Conservation (phyloP, 257 asterid species). For the Fraxinus pennsylvanica region DNA sequence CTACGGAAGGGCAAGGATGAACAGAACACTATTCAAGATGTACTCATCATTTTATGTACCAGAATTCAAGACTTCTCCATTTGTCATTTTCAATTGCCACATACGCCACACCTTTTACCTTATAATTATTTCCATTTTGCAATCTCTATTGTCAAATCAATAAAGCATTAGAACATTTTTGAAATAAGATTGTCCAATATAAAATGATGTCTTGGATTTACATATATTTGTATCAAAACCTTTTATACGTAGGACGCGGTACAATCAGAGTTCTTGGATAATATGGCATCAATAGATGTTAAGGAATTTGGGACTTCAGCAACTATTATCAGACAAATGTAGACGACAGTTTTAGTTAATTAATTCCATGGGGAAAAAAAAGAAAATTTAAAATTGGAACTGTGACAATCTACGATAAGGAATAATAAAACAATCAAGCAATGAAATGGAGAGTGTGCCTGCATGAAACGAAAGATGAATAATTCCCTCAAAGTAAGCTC, state of each 20-base stretch:
- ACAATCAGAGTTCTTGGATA: background rate
- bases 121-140: slow-evolving; percentile 1
- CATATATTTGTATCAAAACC: background rate
- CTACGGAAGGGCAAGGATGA: background rate
- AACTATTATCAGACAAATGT: background rate
- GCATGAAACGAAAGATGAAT: slow-evolving; percentile 86
- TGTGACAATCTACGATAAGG: background rate
- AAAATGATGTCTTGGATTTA: background rate
- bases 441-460: slow-evolving; percentile 53
- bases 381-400: too few species aligned
- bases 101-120: background rate
- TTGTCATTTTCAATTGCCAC: background rate
- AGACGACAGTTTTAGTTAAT: background rate
- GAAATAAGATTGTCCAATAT: background rate
- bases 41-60: background rate
- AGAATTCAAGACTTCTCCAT: background rate
- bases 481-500: slow-evolving; percentile 86
- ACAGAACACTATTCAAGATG: background rate
- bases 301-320: background rate
- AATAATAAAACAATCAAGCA: slow-evolving; percentile 13
- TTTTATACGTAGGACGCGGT: background rate
- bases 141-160: background rate
- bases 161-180: background rate
- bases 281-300: background rate
- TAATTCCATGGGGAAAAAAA: background rate